Conservation (phyloP, 176 grass and related monocot genomes). For the Saccharum officinarum region DNA sequence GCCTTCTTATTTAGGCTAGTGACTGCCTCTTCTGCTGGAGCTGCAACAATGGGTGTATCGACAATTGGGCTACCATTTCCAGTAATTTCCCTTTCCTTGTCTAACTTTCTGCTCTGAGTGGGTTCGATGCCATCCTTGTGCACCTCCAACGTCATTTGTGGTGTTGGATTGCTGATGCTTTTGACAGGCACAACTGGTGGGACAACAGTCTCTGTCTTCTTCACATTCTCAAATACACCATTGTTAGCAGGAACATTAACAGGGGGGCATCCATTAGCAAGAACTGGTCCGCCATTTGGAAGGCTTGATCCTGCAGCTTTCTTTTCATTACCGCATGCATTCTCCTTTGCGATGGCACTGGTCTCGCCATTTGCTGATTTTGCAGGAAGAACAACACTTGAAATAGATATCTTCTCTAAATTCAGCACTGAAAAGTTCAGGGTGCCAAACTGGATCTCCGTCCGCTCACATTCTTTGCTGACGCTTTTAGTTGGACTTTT, state of each 20-base stretch:
- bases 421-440: slow-evolving; percentile 61
- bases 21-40: slow-evolving; percentile 28
- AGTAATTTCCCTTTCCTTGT: slow-evolving; percentile 41
- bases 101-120: slow-evolving; percentile 28
- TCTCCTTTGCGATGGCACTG: slow-evolving; percentile 28
- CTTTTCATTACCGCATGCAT: slow-evolving; percentile 20
- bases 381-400: slow-evolving; percentile 38
- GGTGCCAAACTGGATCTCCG: slow-evolving; percentile 76
- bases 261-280: slow-evolving; percentile 53
- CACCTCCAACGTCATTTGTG: not conserved
- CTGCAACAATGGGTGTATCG: slow-evolving; percentile 32
- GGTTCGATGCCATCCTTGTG: not conserved
- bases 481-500: slow-evolving; percentile 15
- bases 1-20: slow-evolving; percentile 42
- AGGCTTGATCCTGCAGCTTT: slow-evolving; percentile 26
- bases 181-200: slow-evolving; percentile 10
- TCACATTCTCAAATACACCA: slow-evolving; percentile 24
- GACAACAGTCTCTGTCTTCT: slow-evolving; percentile 30
- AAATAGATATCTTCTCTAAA: slow-evolving; percentile 34
- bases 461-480: slow-evolving; percentile 27
- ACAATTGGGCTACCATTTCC: slow-evolving; percentile 41
- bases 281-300: slow-evolving; percentile 32
- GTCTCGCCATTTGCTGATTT: slow-evolving; percentile 29
- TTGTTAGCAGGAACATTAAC: slow-evolving; percentile 37
- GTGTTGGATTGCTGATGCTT: slow-evolving; percentile 17